Evolutionary conservation across 1,284 basidiomycete species (phyloP).

Genomic region (Volvariella volvacea): DNA sequence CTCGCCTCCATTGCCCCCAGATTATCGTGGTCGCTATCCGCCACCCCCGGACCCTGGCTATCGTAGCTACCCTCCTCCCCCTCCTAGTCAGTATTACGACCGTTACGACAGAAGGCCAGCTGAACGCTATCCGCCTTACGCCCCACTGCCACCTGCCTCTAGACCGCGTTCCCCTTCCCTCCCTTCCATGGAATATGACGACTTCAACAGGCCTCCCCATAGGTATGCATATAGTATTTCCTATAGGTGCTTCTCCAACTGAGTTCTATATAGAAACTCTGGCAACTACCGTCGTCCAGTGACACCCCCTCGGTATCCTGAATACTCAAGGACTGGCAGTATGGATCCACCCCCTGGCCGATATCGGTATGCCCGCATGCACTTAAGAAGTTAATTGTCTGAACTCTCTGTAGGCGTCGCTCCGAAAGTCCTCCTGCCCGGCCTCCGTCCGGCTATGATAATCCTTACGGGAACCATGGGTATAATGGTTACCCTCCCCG

Average conservation of each 20-base stretch:
- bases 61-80: conserved; percentile 35
- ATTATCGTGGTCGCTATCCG: conserved; percentile 43
- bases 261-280: conserved; percentile 25
- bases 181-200: conserved; percentile 56
- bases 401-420: conserved; percentile 45
- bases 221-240: conserved; percentile 17
- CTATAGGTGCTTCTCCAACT: conserved; percentile 6
- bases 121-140: conserved; percentile 26
- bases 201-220: conserved; percentile 39
- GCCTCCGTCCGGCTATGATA: conserved; percentile 36
- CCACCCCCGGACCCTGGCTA: conserved; percentile 41
- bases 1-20: conserved; percentile 27
- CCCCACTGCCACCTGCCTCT: conserved; percentile 41
- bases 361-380: conserved; percentile 38
- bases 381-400: conserved; percentile 1
- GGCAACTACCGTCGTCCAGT: conserved; percentile 44
- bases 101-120: conserved; percentile 51
- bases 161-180: conserved; percentile 30
- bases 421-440: conserved; percentile 57
- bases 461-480: conserved; percentile 44
- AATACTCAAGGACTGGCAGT: conserved; percentile 40
- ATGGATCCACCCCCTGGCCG: conserved; percentile 30
- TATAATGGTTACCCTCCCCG: conserved; percentile 40
- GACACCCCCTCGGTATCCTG: conserved; percentile 50
- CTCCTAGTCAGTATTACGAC: conserved; percentile 48